Evolutionary conservation across 2,329 filamentous ascomycete species (phyloP).

Genomic region (Apiospora saccharicola): DNA sequence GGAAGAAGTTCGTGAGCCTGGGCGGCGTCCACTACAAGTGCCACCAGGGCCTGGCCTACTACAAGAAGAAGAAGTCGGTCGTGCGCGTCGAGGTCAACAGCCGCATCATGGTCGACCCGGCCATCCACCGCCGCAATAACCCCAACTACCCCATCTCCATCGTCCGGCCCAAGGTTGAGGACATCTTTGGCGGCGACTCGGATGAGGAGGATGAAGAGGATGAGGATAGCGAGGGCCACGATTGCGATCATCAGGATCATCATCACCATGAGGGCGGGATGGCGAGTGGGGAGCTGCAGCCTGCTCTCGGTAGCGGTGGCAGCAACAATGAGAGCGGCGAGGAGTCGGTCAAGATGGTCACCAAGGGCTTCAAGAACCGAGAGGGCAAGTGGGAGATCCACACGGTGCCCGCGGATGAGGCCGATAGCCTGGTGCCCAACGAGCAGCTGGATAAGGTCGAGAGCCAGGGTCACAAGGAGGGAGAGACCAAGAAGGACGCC

Average conservation of each 20-base stretch:
- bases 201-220: constrained; percentile 51
- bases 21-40: constrained; percentile 83
- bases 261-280: background rate
- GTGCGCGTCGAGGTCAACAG: constrained; percentile 87
- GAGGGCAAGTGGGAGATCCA: constrained; percentile 48
- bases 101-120: constrained; percentile 86
- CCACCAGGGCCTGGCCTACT: constrained; percentile 85
- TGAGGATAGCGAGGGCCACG: constrained; percentile 39
- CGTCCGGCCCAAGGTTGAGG: constrained; percentile 75
- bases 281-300: constrained; percentile 35
- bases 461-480: constrained; percentile 37
- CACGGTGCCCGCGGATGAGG: constrained; percentile 44
- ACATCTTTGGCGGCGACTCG: constrained; percentile 60
- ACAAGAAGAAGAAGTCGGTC: constrained; percentile 78
- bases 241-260: background rate
- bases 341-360: constrained; percentile 50
- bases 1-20: constrained; percentile 84
- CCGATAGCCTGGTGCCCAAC: constrained; percentile 45
- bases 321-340: background rate
- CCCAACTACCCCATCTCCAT: constrained; percentile 83
- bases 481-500: constrained; percentile 30
- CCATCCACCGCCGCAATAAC: constrained; percentile 82
- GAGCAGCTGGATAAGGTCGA: constrained; percentile 65
- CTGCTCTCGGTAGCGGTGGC: constrained; percentile 40
- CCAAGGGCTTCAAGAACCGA: constrained; percentile 58